These are phyloP conservation scores for Neodidymelliopsis sp. DNA, from an alignment of 2,329 filamentous ascomycete species.

Conservation along the genomic window DNA sequence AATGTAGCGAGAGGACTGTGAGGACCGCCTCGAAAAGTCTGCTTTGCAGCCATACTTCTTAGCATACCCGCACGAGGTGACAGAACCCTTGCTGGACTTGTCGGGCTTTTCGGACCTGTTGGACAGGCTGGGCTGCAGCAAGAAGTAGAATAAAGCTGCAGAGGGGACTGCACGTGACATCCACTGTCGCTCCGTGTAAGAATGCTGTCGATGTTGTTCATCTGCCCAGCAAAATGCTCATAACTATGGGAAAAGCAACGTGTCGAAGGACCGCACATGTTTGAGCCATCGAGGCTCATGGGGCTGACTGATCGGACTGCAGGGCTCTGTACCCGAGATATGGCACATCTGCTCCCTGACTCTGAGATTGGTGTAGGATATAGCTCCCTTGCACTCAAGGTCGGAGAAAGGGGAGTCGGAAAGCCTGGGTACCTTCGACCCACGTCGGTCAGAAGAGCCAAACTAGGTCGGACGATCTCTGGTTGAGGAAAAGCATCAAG, in stretches of 20 bases:
- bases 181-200: conserved; percentile 4
- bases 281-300: conserved; percentile 39
- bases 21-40: background rate
- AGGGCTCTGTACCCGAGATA: conserved; percentile 22
- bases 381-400: conserved; percentile 33
- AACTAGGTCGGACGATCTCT: conserved; percentile 13
- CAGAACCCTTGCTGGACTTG: conserved; percentile 24
- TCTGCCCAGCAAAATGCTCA: conserved; percentile 19
- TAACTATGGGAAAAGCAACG: conserved; percentile 24
- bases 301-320: conserved; percentile 23
- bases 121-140: no score
- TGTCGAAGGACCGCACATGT: conserved; percentile 30
- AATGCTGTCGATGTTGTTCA: conserved; percentile 26
- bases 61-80: conserved; percentile 41
- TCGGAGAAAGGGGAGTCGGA: conserved; percentile 42
- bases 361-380: conserved; percentile 40
- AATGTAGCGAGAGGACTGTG: no score
- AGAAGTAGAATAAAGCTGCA: conserved; percentile 6
- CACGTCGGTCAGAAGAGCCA: conserved; percentile 39
- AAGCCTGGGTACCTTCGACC: conserved; percentile 44
- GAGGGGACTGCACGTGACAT: background rate
- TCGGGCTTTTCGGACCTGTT: conserved; percentile 23
- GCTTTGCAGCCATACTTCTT: conserved; percentile 24
- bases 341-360: conserved; percentile 16
- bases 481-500: conserved; percentile 10